Base-by-base conservation (phyloP, 2,329 filamentous ascomycete species). In the Albifimbria verrucaria region DNA sequence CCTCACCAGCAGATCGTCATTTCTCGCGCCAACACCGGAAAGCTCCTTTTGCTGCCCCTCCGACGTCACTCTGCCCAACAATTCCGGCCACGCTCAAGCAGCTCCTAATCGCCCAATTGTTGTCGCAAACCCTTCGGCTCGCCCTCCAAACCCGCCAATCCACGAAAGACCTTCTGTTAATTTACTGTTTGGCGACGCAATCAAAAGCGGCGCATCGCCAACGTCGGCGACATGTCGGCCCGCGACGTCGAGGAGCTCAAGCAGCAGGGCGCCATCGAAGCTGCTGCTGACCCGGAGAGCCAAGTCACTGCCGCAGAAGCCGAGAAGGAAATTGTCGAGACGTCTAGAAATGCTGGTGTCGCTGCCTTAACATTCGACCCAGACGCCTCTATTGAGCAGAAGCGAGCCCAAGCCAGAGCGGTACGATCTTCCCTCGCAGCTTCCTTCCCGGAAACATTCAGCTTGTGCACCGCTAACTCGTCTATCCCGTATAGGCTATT, bases 311-410 rank as follows among this genome's bases (percentile, higher is more conserved):
- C 90, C 46, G 82, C 88, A 41, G 85, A 87, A 58, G 89, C 89
- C 26, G 82, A 96, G 72, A 79, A 82, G 60, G 82, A 83, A 62
- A 80, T 97, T 48, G 79, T 96, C 23, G 78, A 89, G 51, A 86
- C 96, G 69, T 90, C 90, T 60, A 84, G 80, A 65, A 87, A 88
- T 63, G 90, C 88, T 12, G 94, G 94, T 42, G 83, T 88, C 22
- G 76, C 87, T 25, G 92, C 91, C 58, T 94, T 89, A 68, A 83
- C 86, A 57, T 99, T 97, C 74, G 82, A 99, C 67, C 91, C 94
- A 1, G 75, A 96, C 76, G 92, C 92, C 42, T 87, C 80, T 43
- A 81, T 88, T 1, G 90, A 92, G 68, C 81, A 96, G 71, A 99
- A 99, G 77, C 87, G 82, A 56, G 87, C 87, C 26, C 89, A 92